phyloP scores from a whole-genome alignment of 1,139 yeast species.

The Insectozyma bohioensis region DNA sequence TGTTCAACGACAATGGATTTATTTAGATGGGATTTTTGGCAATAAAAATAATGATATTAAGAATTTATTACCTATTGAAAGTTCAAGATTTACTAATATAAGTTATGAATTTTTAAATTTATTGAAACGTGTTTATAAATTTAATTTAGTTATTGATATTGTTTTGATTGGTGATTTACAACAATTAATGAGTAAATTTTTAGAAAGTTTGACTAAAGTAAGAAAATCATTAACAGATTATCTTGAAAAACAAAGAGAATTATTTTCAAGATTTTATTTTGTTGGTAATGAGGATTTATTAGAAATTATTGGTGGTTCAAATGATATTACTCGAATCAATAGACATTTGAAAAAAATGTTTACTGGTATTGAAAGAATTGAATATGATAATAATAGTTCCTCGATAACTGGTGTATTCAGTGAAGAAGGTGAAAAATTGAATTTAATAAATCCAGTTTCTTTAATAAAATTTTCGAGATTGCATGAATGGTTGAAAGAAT shows the following conservation, averaged over 20 bases:
- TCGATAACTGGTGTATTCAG: slow-evolving; percentile 54
- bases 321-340: slow-evolving; percentile 49
- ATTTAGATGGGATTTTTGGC: slow-evolving; percentile 76
- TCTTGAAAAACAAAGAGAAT: slow-evolving; percentile 74
- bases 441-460: slow-evolving; percentile 45
- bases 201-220: slow-evolving; percentile 57
- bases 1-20: slow-evolving; percentile 87
- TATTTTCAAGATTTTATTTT: slow-evolving; percentile 82
- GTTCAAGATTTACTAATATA: slow-evolving; percentile 63
- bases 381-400: slow-evolving; percentile 35
- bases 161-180: slow-evolving; percentile 53
- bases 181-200: slow-evolving; percentile 47
- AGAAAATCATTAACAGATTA: slow-evolving; percentile 73
- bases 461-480: slow-evolving; percentile 43
- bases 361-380: slow-evolving; percentile 55
- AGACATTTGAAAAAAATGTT: slow-evolving; percentile 73
- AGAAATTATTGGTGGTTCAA: slow-evolving; percentile 73
- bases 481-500: slow-evolving; percentile 61
- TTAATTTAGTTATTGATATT: slow-evolving; percentile 58
- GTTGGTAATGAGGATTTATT: slow-evolving; percentile 88
- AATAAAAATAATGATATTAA: slow-evolving; percentile 54
- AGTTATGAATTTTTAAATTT: slow-evolving; percentile 59
- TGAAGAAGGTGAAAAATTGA: slow-evolving; percentile 60
- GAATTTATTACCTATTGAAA: slow-evolving; percentile 66
- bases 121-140: slow-evolving; percentile 51